Evolutionary conservation across 2,329 filamentous ascomycete genomes (phyloP).

Genomic region (Acrodontium crateriforme): DNA sequence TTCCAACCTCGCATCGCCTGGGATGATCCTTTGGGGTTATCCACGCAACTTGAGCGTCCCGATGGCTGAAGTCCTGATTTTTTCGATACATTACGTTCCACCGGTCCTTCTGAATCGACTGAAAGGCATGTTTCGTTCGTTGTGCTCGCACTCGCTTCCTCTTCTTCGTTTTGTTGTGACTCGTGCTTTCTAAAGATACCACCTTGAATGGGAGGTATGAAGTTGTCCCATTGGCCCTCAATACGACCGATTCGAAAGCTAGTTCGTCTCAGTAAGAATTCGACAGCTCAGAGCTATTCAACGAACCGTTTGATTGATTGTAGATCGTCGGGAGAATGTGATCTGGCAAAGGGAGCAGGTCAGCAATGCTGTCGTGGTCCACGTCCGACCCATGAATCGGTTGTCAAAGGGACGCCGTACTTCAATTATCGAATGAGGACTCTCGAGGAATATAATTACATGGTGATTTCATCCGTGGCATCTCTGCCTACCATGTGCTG

Average conservation of each 20-base stretch:
- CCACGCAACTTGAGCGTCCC: slow-evolving; percentile 20
- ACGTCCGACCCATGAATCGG: no score
- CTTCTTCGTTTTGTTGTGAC: slow-evolving; percentile 12
- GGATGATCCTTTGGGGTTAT: slow-evolving; percentile 30
- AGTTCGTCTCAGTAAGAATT: slow-evolving; percentile 61
- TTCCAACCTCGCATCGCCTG: slow-evolving; percentile 46
- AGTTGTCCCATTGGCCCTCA: slow-evolving; percentile 73
- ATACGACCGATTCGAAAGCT: slow-evolving; percentile 78
- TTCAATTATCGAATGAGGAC: no score
- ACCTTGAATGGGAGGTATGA: slow-evolving; percentile 81
- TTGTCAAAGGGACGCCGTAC: no score
- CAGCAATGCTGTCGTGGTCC: no score
- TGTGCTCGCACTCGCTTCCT: slow-evolving; percentile 14
- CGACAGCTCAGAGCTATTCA: slow-evolving; percentile 64
- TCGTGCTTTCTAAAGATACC: slow-evolving; percentile 52
- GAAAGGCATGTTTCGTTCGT: slow-evolving; percentile 6
- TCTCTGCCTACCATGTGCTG: slow-evolving; percentile 61
- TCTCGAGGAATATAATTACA: no score
- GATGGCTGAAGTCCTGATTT: slow-evolving; percentile 22
- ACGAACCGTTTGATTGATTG: no score
- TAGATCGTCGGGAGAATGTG: no score
- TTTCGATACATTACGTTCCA: slow-evolving; percentile 35
- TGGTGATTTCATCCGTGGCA: slow-evolving; percentile 87
- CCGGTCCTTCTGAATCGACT: slow-evolving; percentile 26
- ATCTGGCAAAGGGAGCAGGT: no score